phyloP scores from a whole-genome alignment of 805 yeast genomes.

The Saturnispora mendoncae region DNA sequence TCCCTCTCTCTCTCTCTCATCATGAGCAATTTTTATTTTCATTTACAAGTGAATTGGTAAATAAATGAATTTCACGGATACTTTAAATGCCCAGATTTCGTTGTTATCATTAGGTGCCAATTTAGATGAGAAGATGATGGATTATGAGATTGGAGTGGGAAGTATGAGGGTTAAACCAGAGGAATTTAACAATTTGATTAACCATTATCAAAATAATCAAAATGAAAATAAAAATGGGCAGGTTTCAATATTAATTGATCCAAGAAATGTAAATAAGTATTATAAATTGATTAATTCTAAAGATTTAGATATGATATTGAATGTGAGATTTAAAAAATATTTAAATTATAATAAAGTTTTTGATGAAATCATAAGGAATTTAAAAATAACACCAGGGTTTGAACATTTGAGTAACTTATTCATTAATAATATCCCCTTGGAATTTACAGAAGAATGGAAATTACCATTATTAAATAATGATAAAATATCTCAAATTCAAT shows the following conservation, averaged over 20 bases:
- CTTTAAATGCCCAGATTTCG: conserved; percentile 4
- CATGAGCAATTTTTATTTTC: neutral
- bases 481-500: conserved; percentile 2
- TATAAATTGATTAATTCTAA: conserved; percentile 1
- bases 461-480: conserved; percentile 1
- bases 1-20: neutral
- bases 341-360: conserved; percentile 4
- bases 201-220: too few species aligned
- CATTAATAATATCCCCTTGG: neutral
- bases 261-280: conserved; percentile 5
- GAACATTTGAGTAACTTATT: conserved; percentile 6
- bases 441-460: conserved; percentile 3
- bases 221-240: too few species aligned
- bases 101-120: neutral
- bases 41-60: too few species aligned
- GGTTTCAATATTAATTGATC: too few species aligned
- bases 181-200: too few species aligned
- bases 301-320: neutral
- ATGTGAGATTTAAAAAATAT: conserved; percentile 7
- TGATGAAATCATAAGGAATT: conserved; percentile 5
- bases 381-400: neutral
- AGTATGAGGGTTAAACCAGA: too few species aligned
- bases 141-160: too few species aligned
- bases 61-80: conserved; percentile 7
- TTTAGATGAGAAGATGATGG: neutral